These are phyloP conservation scores for Ceraceosorus bombacis DNA, from an alignment of 1,284 basidiomycete species.

Conservation along the genomic window DNA sequence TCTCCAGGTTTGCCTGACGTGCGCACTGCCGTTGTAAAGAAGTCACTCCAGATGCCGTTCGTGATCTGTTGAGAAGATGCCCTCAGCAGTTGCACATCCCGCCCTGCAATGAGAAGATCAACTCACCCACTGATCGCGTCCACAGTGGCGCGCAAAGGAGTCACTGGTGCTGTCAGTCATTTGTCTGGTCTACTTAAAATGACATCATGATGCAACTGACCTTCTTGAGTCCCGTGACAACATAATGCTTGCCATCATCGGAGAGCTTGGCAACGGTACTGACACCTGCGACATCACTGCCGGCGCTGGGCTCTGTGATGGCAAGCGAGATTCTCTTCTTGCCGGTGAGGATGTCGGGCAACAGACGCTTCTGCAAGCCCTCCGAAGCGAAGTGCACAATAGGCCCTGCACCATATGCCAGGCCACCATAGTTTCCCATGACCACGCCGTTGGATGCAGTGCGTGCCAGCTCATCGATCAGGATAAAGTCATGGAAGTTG, in stretches of 20 bases:
- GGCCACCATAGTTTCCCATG: slow-evolving; percentile 26
- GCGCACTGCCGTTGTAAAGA: slow-evolving; percentile 46
- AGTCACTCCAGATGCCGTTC: slow-evolving; percentile 44
- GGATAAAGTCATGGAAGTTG: slow-evolving; percentile 38
- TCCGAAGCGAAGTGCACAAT: slow-evolving; percentile 33
- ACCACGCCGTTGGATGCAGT: slow-evolving; percentile 18
- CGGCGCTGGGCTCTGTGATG: slow-evolving; percentile 43
- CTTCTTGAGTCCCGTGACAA: slow-evolving; percentile 49
- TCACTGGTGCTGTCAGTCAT: not conserved
- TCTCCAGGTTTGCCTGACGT: slow-evolving; percentile 49
- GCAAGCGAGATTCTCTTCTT: slow-evolving; percentile 35
- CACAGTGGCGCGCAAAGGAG: not conserved
- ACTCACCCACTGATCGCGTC: no score
- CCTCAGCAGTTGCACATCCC: not conserved
- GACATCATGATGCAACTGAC: slow-evolving; percentile 12
- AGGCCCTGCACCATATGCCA: slow-evolving; percentile 22
- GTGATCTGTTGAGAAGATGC: slow-evolving; percentile 36
- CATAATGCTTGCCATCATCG: slow-evolving; percentile 46
- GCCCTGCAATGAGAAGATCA: no score
- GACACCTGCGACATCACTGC: slow-evolving; percentile 48
- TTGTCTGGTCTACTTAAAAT: not conserved
- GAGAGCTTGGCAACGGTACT: slow-evolving; percentile 38
- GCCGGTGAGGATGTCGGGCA: slow-evolving; percentile 33
- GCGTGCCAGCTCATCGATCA: slow-evolving; percentile 35
- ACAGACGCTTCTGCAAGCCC: slow-evolving; percentile 26